These are phyloP conservation scores for Magnaporthales sp. DNA, from an alignment of 2,329 filamentous ascomycete species.

Conservation along the genomic window DNA sequence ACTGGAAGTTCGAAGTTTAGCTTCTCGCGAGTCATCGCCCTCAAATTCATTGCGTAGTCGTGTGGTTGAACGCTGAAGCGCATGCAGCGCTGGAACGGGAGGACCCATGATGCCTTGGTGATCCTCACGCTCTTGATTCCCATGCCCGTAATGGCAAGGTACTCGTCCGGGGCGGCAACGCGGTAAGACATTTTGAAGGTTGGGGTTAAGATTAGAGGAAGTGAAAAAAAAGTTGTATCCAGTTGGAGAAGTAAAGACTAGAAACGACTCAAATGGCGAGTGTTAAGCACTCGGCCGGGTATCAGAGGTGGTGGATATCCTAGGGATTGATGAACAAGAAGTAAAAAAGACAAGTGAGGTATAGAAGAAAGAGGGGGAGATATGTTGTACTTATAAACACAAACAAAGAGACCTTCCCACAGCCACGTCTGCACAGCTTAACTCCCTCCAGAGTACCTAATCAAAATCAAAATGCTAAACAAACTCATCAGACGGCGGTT, in stretches of 20 bases:
- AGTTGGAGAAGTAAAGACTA: not conserved
- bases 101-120: slow-evolving; percentile 66
- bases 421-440: not conserved
- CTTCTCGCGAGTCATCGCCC: slow-evolving; percentile 87
- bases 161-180: slow-evolving; percentile 69
- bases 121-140: slow-evolving; percentile 67
- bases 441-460: too few relatives aligned
- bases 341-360: not conserved
- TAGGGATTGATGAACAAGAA: not conserved
- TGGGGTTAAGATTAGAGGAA: slow-evolving; percentile 3
- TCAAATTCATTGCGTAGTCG: slow-evolving; percentile 74
- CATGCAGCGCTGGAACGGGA: slow-evolving; percentile 59
- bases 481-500: not conserved
- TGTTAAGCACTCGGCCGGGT: not conserved
- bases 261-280: not conserved
- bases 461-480: not conserved
- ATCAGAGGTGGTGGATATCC: not conserved
- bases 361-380: not conserved
- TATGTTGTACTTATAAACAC: not conserved
- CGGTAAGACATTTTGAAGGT: slow-evolving; percentile 48
- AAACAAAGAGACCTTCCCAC: not conserved
- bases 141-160: slow-evolving; percentile 80
- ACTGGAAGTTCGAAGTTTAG: slow-evolving; percentile 74
- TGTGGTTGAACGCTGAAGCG: slow-evolving; percentile 62
- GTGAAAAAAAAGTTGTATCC: not conserved